phyloP scores from a whole-genome alignment of 768 basidiomycete species.

The Asterophora lycoperdoides region DNA sequence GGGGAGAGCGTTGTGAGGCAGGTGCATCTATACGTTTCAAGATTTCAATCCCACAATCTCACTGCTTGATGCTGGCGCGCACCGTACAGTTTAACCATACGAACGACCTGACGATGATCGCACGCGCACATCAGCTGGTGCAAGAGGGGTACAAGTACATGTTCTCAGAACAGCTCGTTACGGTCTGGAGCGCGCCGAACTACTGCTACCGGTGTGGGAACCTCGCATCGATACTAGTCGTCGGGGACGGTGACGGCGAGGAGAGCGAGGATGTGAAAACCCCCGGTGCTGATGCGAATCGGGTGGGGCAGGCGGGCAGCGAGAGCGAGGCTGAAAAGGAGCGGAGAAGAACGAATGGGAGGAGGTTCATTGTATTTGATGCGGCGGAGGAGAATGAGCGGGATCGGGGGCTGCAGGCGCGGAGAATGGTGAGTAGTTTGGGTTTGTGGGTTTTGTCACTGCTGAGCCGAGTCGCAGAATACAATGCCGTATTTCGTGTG shows the following conservation, averaged over 20 bases:
- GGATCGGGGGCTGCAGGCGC: slow-evolving; percentile 73
- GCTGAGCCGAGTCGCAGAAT: slow-evolving; percentile 28
- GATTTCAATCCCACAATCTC: neutral
- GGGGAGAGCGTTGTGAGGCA: slow-evolving; percentile 83
- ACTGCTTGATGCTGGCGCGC: neutral
- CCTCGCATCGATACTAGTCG: slow-evolving; percentile 84
- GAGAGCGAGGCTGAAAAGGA: neutral
- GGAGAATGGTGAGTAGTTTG: slow-evolving; percentile 58
- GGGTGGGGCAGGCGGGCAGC: slow-evolving; percentile 2
- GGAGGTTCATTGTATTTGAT: slow-evolving; percentile 77
- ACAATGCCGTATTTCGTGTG: slow-evolving; percentile 53
- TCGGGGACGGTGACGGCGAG: slow-evolving; percentile 44
- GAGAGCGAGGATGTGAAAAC: slow-evolving; percentile 5
- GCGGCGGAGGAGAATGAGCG: slow-evolving; percentile 88
- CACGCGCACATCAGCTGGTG: slow-evolving; percentile 94
- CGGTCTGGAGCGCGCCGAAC: slow-evolving; percentile 91
- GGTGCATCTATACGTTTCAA: slow-evolving; percentile 35
- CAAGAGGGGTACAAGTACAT: slow-evolving; percentile 96
- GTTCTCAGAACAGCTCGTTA: slow-evolving; percentile 91
- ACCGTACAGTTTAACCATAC: slow-evolving; percentile 80
- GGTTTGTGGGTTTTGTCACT: neutral
- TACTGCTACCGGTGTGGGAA: slow-evolving; percentile 84
- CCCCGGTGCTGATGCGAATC: neutral
- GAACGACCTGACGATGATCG: slow-evolving; percentile 83
- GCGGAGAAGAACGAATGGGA: slow-evolving; percentile 18